Conservation (phyloP, 352 stramenopile genomes). For the Globisporangium paddicum region DNA sequence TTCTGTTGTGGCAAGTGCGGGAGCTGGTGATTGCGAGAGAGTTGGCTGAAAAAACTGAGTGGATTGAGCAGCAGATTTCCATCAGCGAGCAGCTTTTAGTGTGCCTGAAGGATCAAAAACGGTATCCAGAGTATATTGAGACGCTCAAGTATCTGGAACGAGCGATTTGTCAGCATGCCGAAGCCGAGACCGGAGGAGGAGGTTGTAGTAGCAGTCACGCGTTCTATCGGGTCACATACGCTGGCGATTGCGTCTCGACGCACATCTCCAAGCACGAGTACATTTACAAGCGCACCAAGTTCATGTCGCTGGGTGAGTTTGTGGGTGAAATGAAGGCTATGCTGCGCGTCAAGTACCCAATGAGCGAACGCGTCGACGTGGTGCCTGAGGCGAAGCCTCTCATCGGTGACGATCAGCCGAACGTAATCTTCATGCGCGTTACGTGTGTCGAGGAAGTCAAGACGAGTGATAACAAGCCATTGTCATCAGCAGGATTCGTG, state of each 20-base stretch:
- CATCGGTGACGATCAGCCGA: conserved; percentile 33
- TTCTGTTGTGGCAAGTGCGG: conserved; percentile 24
- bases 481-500: not conserved
- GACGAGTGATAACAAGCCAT: conserved; percentile 4
- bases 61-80: conserved; percentile 44
- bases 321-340: conserved; percentile 54
- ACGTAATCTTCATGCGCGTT: conserved; percentile 59
- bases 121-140: conserved; percentile 45
- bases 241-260: conserved; percentile 44
- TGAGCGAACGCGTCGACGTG: conserved; percentile 57
- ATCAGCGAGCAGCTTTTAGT: conserved; percentile 51
- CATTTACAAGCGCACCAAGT: conserved; percentile 74
- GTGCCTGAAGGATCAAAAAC: conserved; percentile 25
- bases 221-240: conserved; percentile 56
- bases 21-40: conserved; percentile 37
- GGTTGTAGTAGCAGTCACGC: conserved; percentile 14
- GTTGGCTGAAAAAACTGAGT: conserved; percentile 38
- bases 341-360: conserved; percentile 42
- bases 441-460: conserved; percentile 15
- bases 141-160: conserved; percentile 38
- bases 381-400: conserved; percentile 48
- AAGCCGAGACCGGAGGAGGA: conserved; percentile 13
- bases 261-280: conserved; percentile 42
- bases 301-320: conserved; percentile 63
- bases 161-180: conserved; percentile 21